Conservation (phyloP, 2,329 filamentous ascomycete species). For the Raffaelea arxii region DNA sequence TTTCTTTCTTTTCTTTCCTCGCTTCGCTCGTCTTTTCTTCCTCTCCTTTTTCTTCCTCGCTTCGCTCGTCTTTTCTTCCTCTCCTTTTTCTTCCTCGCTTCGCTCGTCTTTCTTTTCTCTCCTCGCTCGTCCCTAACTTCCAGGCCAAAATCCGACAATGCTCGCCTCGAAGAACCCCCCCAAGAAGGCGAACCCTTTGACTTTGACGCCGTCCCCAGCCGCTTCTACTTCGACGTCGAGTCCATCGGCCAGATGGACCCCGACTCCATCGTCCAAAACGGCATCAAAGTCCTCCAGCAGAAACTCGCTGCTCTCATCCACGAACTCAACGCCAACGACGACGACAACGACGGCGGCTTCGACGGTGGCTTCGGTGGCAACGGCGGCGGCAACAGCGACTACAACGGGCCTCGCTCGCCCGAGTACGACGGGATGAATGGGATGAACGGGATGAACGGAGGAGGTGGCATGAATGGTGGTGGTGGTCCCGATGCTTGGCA, state of each 20-base stretch:
- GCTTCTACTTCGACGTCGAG: conserved; percentile 93
- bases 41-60: no score
- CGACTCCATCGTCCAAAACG: conserved; percentile 78
- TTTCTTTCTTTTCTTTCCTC: no score
- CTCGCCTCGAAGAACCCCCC: conserved; percentile 67
- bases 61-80: no score
- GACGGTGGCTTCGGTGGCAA: conserved; percentile 27
- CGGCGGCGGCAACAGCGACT: conserved; percentile 34
- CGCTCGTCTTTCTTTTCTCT: no score
- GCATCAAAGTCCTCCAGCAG: conserved; percentile 78
- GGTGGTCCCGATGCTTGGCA: conserved; percentile 47
- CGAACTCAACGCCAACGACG: conserved; percentile 39
- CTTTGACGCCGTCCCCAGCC: conserved; percentile 73
- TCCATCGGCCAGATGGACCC: conserved; percentile 80
- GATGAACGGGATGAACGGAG: conserved; percentile 47
- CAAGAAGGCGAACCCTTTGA: conserved; percentile 82
- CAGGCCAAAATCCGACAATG: conserved; percentile 75
- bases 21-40: no score
- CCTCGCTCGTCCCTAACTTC: no score
- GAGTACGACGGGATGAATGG: conserved; percentile 52
- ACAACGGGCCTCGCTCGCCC: conserved; percentile 57
- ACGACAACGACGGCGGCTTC: conserved; percentile 31
- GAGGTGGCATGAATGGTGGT: conserved; percentile 1
- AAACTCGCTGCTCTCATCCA: conserved; percentile 70
- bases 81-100: no score